Percentiles rank a stretch among this genome's conserved stretches.
Evolutionary conservation across 345 rosid genomes (phyloP).

Genomic region (Camelina sativa): DNA sequence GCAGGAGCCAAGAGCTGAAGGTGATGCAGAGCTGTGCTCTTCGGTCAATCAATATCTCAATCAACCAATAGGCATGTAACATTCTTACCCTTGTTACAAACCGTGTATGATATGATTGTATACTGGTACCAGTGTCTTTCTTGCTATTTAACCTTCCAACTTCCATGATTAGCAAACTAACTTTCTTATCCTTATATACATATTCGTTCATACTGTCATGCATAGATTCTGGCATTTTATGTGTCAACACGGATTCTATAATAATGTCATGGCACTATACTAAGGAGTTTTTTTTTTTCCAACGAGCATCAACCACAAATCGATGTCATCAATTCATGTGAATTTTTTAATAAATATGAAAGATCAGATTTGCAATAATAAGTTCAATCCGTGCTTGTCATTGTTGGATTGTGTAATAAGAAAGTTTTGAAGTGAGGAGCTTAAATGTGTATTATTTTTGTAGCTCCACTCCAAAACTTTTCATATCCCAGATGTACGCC

Average conservation of each 20-base stretch:
- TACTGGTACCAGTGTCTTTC: slow-evolving; percentile 7
- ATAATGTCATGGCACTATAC: background rate
- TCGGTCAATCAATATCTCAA: slow-evolving; percentile 73
- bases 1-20: slow-evolving; percentile 84
- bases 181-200: background rate
- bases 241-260: background rate
- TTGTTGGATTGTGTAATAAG: background rate
- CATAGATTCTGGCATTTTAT: background rate
- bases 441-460: background rate
- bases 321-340: background rate
- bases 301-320: slow-evolving; percentile 5
- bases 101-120: slow-evolving; percentile 13
- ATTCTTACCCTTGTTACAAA: slow-evolving; percentile 26
- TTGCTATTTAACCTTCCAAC: slow-evolving; percentile 2
- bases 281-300: background rate
- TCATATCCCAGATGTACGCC: background rate
- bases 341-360: background rate
- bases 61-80: slow-evolving; percentile 70
- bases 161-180: slow-evolving; percentile 6
- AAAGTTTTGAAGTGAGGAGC: slow-evolving; percentile 8
- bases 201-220: slow-evolving; percentile 17
- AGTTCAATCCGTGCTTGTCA: slow-evolving; percentile 16
- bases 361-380: slow-evolving; percentile 1
- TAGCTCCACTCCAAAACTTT: background rate
- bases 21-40: slow-evolving; percentile 67